phyloP scores from a whole-genome alignment of 306 rosid species.

The Geum urbanum region DNA sequence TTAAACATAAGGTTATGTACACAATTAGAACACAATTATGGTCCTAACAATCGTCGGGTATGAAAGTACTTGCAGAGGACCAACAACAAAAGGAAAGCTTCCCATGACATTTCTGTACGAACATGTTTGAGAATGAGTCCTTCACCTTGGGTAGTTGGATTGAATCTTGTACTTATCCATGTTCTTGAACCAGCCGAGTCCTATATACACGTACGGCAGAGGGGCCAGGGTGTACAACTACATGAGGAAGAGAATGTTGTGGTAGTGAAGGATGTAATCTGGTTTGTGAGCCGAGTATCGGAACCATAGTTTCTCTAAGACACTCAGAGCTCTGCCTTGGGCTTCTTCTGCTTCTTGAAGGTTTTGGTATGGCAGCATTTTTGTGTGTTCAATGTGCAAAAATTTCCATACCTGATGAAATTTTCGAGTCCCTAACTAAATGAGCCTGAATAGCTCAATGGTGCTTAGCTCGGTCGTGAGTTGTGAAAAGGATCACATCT shows the following conservation, averaged over 20 bases:
- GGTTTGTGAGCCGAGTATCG: slow-evolving; percentile 47
- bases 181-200: slow-evolving; percentile 29
- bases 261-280: slow-evolving; percentile 48
- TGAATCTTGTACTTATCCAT: slow-evolving; percentile 50
- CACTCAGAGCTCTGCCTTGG: slow-evolving; percentile 38
- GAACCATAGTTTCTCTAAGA: slow-evolving; percentile 55
- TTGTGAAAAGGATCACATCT: neutral
- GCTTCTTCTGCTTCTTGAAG: slow-evolving; percentile 35
- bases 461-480: neutral
- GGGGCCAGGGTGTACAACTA: slow-evolving; percentile 41
- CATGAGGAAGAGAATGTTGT: slow-evolving; percentile 44
- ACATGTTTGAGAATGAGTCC: slow-evolving; percentile 33
- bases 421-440: neutral
- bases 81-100: slow-evolving; percentile 40
- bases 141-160: slow-evolving; percentile 34
- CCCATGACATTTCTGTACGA: slow-evolving; percentile 45
- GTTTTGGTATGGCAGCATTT: slow-evolving; percentile 50
- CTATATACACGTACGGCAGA: slow-evolving; percentile 33
- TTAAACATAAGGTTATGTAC: no score
- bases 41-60: slow-evolving; percentile 31
- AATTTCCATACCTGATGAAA: neutral
- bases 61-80: slow-evolving; percentile 48
- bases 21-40: no score
- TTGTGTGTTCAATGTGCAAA: neutral
- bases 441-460: neutral